Base-by-base conservation (phyloP, 768 basidiomycete genomes). In the Harrya chromipes region DNA sequence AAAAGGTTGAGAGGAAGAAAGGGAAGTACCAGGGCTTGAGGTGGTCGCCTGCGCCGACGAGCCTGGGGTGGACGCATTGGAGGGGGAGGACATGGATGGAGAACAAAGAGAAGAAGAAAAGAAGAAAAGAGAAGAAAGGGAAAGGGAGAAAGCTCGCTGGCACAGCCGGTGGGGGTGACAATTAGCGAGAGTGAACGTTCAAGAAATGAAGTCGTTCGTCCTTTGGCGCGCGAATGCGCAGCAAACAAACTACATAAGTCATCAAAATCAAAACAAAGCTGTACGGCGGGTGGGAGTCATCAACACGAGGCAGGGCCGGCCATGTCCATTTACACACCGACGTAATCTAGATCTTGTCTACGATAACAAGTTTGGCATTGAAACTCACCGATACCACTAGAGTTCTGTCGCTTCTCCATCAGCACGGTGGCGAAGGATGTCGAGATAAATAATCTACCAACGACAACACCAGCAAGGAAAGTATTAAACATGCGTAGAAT, bases 41-140 rank as follows among this genome's bases (percentile, higher is more conserved):
- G 54, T 37, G 10, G 40, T 3, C 3, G 44, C 3, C 50, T 23
- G 39, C 20, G 36, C 11, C 27, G 57, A 47, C 17, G 39, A 37
- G 20, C 47, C 6, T 4, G 40, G 3, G 9, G 43, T 1, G 4
- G 50, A 1, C 1, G 49, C 5, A 27, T 27, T 8, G 56, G 63
- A 46, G 45, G 63, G n/a, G n/a, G n/a, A n/a, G n/a, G n/a, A 63
- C 59, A 65, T 62, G 52, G 44, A 48, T 37, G 19, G 12, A 17
- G 29, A 39, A 14, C 40, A 42, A 36, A 31, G 26, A 20, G 33
- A 16, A 50, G 45, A 36, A 49, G 26, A 35, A 10, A 43, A 23
- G 7, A 27, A 20, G 17, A 23, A 46, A 39, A 12, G 1, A 16
- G 13, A 40, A 41, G 46, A 16, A 41, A 45, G 58, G 23, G 21